These are phyloP conservation scores for Rubus idaeus DNA, from an alignment of 306 rosid genomes.

Conservation along the genomic window DNA sequence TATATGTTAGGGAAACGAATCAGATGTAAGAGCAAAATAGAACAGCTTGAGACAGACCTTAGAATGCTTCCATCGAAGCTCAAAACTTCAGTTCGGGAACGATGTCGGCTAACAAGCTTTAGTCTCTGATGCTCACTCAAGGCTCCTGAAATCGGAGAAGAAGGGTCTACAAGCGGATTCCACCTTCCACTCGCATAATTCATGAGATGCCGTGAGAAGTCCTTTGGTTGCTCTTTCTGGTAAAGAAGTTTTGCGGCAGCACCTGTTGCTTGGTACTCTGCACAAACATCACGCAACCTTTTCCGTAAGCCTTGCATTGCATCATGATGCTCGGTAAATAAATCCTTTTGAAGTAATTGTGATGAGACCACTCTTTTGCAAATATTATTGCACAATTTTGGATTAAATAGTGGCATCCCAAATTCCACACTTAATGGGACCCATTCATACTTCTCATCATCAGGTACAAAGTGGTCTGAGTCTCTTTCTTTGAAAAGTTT, in stretches of 20 bases:
- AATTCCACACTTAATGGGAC: slow-evolving; percentile 91
- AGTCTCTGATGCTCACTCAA: slow-evolving; percentile 59
- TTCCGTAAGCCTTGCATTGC: slow-evolving; percentile 82
- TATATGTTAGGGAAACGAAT: slow-evolving; percentile 10
- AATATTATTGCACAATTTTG: slow-evolving; percentile 64
- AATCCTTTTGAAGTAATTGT: slow-evolving; percentile 71
- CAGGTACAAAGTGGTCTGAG: slow-evolving; percentile 40
- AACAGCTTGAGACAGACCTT: slow-evolving; percentile 56
- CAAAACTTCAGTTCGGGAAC: slow-evolving; percentile 72
- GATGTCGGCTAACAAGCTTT: slow-evolving; percentile 70
- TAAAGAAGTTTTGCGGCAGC: slow-evolving; percentile 81
- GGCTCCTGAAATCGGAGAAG: slow-evolving; percentile 86
- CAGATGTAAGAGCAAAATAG: slow-evolving; percentile 18
- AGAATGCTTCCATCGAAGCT: slow-evolving; percentile 89
- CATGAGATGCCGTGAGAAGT: slow-evolving; percentile 54
- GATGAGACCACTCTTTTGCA: slow-evolving; percentile 84
- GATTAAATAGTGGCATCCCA: slow-evolving; percentile 91
- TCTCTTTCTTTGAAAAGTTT: slow-evolving; percentile 68
- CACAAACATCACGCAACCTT: slow-evolving; percentile 76
- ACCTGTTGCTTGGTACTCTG: slow-evolving; percentile 84
- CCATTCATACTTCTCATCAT: slow-evolving; percentile 73
- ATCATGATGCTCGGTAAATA: slow-evolving; percentile 69
- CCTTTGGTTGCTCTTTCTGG: slow-evolving; percentile 76
- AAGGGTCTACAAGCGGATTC: slow-evolving; percentile 80
- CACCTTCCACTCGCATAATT: slow-evolving; percentile 83